Evolutionary conservation across 2,329 filamentous ascomycete genomes (phyloP), one percentile per base, ranked within the genome.

Genomic region (Chrysoporthe austroafricana): DNA sequence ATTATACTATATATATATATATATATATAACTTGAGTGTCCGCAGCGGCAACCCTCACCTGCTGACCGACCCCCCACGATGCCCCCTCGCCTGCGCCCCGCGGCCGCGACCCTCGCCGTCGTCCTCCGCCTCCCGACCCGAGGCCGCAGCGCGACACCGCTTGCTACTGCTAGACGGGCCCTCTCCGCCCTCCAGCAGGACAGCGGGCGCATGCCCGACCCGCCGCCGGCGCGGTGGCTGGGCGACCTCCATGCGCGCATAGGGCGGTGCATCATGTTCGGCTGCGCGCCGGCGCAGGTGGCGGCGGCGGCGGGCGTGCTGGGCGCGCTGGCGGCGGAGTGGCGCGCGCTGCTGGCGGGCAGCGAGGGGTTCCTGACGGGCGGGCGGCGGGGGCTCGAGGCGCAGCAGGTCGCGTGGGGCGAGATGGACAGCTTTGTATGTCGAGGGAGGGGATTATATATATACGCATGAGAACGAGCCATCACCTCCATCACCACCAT

Each of bases 231-330:
- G 21, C 83, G 88, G 75, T 96, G 92, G 92, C 86, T 94, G 46
- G 86, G 88, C 4, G 86, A 90, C 68, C 85, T 90, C 54, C 90
- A 89, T 74, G 74, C 81, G 16, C 85, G 92, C 21, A 80, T 95
- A 39, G 92, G 91, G 1, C 89, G 88, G 79, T 94, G 92, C 76
- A 87, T 95, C 71, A 86, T 85, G 70, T 95, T 93, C 75, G 92
- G 92, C 2, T 83, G 92, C 72, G 80, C 80, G n/a, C 77, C 79
- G 1, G 73, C 77, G 42, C 91, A 94, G 75, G 80, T 87, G 4
- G 72, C 79, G 7, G 83, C 86, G 62, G 90, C 89, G 0, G 86
- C 85, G 0, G 74, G 74, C 1, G 84, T 94, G n/a, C 75, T 92
- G 34, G 79, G 83, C 58, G 82, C 86, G 50, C 76, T 94, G 32